Conservation (phyloP, 257 asterid genomes). For the Cruciata laevipes region DNA sequence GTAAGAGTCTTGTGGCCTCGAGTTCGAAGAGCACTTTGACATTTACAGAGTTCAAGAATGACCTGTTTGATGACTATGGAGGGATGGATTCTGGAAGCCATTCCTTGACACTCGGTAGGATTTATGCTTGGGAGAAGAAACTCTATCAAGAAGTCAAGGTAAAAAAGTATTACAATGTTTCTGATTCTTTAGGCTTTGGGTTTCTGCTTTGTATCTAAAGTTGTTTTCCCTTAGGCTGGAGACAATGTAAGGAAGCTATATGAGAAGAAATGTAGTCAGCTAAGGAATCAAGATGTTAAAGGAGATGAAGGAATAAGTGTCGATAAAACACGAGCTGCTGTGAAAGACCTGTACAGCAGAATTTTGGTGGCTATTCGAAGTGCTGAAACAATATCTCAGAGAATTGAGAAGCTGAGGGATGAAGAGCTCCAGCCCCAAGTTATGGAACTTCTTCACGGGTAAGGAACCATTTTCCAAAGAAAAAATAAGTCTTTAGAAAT, state of each 20-base stretch:
- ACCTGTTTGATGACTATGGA: slow-evolving; percentile 68
- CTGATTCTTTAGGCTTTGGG: not conserved
- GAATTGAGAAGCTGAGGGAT: slow-evolving; percentile 71
- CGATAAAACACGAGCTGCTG: slow-evolving; percentile 77
- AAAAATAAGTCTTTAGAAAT: too few species aligned
- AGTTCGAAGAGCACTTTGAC: slow-evolving; percentile 61
- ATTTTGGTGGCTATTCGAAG: slow-evolving; percentile 80
- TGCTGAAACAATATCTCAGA: slow-evolving; percentile 80
- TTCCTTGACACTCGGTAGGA: slow-evolving; percentile 71
- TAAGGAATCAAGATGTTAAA: slow-evolving; percentile 57
- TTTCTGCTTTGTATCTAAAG: slow-evolving; percentile 7
- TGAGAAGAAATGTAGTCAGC: slow-evolving; percentile 68
- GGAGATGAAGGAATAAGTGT: slow-evolving; percentile 56
- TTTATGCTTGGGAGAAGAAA: slow-evolving; percentile 96
- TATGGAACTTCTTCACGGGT: slow-evolving; percentile 81
- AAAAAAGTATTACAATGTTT: slow-evolving; percentile 5
- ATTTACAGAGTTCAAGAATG: slow-evolving; percentile 62
- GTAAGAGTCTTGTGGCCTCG: slow-evolving; percentile 73
- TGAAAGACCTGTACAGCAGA: slow-evolving; percentile 79
- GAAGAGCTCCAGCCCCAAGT: slow-evolving; percentile 92
- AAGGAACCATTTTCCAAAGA: slow-evolving; percentile 12
- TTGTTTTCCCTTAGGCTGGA: slow-evolving; percentile 49
- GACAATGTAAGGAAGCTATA: slow-evolving; percentile 63
- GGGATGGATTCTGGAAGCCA: slow-evolving; percentile 94
- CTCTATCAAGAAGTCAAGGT: slow-evolving; percentile 90